These are phyloP conservation scores for Cystobasidium sp. DNA, from an alignment of 1,284 basidiomycete species.

Conservation along the genomic window DNA sequence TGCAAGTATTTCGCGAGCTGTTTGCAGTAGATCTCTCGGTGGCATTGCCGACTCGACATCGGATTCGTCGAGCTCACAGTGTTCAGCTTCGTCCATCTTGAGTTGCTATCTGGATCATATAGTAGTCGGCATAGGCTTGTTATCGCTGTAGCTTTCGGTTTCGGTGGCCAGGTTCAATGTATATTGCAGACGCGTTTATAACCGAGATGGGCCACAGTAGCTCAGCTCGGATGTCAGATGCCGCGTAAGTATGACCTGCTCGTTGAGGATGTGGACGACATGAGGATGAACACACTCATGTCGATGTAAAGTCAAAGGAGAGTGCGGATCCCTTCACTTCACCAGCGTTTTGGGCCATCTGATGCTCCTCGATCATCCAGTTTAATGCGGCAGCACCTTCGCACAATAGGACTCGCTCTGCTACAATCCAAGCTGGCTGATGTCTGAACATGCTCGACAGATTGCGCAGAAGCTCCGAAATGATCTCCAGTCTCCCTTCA, in stretches of 20 bases:
- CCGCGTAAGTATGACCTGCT: no score
- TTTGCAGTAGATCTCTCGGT: conserved; percentile 25
- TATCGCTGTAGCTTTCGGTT: not conserved
- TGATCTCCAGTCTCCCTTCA: conserved; percentile 17
- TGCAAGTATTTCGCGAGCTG: conserved; percentile 24
- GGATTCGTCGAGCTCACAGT: conserved; percentile 25
- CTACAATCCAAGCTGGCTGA: not conserved
- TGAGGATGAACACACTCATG: no score
- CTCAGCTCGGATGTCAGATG: no score
- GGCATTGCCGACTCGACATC: conserved; percentile 19
- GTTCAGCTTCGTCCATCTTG: conserved; percentile 8
- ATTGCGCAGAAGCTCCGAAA: not conserved
- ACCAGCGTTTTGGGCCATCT: no score
- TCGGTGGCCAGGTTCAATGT: not conserved
- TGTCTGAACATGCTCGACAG: conserved; percentile 27
- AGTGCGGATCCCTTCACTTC: no score
- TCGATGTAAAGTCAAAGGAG: no score
- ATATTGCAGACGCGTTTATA: no score
- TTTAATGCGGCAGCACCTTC: not conserved
- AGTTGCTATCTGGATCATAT: not conserved
- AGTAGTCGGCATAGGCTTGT: not conserved
- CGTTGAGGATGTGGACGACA: no score
- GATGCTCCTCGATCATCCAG: not conserved
- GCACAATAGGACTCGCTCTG: not conserved
- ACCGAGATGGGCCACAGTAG: no score